These are phyloP conservation scores for Limonium bicolor DNA, from an alignment of 148 eudicot genomes.

Conservation along the genomic window DNA sequence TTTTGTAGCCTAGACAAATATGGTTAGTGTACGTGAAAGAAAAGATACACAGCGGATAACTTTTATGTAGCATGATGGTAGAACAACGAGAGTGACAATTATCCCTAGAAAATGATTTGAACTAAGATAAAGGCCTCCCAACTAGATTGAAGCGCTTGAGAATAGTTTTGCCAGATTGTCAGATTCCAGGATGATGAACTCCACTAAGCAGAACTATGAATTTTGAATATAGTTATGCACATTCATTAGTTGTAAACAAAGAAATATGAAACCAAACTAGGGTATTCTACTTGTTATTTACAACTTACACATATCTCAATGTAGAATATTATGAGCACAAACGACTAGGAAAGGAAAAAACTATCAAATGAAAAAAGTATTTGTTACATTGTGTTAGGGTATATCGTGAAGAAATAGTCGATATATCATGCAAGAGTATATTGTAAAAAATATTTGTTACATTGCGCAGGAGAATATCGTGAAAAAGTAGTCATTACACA, in stretches of 20 bases:
- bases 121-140: not conserved
- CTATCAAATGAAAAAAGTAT: too few relatives aligned
- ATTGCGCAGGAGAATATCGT: too few relatives aligned
- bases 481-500: too few relatives aligned
- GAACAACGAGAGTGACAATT: not conserved
- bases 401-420: too few relatives aligned
- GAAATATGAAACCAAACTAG: not conserved
- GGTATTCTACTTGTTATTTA: not conserved
- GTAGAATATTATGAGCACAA: conserved; percentile 1
- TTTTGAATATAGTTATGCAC: not conserved
- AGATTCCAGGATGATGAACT: conserved; percentile 4
- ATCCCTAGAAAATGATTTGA: conserved; percentile 1
- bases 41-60: not conserved
- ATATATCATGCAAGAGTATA: too few relatives aligned
- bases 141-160: not conserved
- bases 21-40: conserved; percentile 4
- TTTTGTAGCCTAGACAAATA: too few relatives aligned
- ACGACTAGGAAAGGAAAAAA: too few relatives aligned
- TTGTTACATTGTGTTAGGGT: too few relatives aligned
- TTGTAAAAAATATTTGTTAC: too few relatives aligned
- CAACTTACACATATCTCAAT: conserved; percentile 2
- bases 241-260: not conserved
- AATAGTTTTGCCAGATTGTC: conserved; percentile 1
- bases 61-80: conserved; percentile 2
- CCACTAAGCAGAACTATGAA: conserved; percentile 3